phyloP scores from a whole-genome alignment of 176 grass and related monocot genomes.

The Avena eriantha region DNA sequence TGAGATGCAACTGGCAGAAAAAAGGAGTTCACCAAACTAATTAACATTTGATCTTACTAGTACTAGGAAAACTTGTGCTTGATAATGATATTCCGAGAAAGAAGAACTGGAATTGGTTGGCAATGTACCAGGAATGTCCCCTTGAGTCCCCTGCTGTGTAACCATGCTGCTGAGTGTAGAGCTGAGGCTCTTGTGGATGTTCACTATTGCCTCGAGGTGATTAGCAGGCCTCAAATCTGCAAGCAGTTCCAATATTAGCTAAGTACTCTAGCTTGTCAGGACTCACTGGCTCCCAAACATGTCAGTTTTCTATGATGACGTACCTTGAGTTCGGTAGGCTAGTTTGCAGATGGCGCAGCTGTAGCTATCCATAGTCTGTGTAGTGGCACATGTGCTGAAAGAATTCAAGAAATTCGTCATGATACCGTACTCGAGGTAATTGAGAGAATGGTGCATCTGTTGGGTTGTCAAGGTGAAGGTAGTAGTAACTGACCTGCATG shows the following conservation, averaged over 20 bases:
- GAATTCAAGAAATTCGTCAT: constrained; percentile 36
- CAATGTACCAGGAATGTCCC: constrained; percentile 58
- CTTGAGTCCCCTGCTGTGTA: constrained; percentile 43
- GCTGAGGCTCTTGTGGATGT: constrained; percentile 75
- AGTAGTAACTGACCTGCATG: constrained; percentile 64
- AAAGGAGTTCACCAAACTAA: background rate
- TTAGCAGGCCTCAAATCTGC: constrained; percentile 59
- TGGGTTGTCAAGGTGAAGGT: background rate
- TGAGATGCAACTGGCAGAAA: constrained; percentile 52
- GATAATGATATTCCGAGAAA: background rate
- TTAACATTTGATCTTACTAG: background rate
- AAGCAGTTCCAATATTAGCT: background rate
- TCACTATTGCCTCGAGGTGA: constrained; percentile 79
- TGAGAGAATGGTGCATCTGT: background rate
- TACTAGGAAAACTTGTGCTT: background rate
- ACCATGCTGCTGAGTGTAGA: constrained; percentile 70
- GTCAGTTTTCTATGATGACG: background rate
- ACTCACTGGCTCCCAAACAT: background rate
- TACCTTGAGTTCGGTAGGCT: constrained; percentile 71
- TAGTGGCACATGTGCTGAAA: constrained; percentile 70
- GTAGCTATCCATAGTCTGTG: constrained; percentile 47
- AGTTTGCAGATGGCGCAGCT: constrained; percentile 82
- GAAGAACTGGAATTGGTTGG: background rate
- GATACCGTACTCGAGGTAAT: background rate
- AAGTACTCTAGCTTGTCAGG: background rate